These are phyloP conservation scores for Rhododendron kiyosumense DNA, from an alignment of 148 eudicot species.

Conservation along the genomic window DNA sequence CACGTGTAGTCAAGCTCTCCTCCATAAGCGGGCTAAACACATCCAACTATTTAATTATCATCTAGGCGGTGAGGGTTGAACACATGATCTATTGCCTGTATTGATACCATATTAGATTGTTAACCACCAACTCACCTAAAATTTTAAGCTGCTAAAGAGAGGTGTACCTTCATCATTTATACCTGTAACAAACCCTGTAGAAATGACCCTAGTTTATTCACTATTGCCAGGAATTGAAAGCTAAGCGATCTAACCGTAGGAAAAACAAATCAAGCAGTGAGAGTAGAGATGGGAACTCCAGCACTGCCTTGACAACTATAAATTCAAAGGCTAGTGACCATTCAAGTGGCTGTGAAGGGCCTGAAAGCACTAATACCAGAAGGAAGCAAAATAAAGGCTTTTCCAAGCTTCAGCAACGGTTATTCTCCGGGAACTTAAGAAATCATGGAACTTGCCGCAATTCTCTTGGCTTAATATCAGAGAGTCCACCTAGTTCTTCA, in stretches of 20 bases:
- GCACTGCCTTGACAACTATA: constrained; percentile 14
- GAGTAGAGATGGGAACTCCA: constrained; percentile 45
- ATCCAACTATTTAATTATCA: background rate
- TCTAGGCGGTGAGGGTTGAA: background rate
- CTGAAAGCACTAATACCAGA: constrained; percentile 37
- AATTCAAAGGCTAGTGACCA: constrained; percentile 32
- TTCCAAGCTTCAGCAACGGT: constrained; percentile 69
- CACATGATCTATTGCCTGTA: background rate
- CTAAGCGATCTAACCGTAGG: constrained; percentile 51
- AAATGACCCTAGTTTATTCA: background rate
- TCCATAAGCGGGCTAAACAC: background rate
- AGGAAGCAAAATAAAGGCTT: constrained; percentile 66
- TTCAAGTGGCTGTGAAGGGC: constrained; percentile 37
- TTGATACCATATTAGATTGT: background rate
- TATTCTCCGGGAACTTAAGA: constrained; percentile 54
- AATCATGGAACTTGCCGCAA: constrained; percentile 54
- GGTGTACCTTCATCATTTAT: background rate
- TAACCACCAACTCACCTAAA: background rate
- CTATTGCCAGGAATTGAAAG: constrained; percentile 62
- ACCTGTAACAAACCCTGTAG: background rate
- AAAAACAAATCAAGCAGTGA: constrained; percentile 35
- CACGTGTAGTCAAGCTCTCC: background rate
- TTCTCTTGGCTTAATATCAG: constrained; percentile 54
- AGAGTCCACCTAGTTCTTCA: constrained; percentile 89
- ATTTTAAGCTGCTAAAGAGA: background rate